Evolutionary conservation across 2,329 filamentous ascomycete species (phyloP), one percentile per base, ranked within the genome.

Genomic region (Aspergillus phoenicis): DNA sequence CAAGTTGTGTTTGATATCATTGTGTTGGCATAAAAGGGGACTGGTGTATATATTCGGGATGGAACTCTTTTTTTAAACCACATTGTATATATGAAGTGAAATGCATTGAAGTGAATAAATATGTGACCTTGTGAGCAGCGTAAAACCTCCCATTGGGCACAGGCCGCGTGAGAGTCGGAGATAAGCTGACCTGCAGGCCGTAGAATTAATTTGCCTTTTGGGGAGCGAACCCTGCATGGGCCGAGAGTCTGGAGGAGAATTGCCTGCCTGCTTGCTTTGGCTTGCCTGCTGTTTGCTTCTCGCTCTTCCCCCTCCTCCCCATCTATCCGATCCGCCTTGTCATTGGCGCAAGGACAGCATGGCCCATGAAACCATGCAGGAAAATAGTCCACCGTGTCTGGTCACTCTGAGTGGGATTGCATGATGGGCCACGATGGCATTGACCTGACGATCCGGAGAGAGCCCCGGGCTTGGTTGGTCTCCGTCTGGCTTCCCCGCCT

Each of bases 361-460:
- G 10, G 24, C 13, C 15, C 45, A 49, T 49, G 3, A 8, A 26
- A 13, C 4, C 11, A 8, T 15, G 17, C 20, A 45, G 41, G 41
- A 22, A 11, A 36, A 6, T 11, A 5, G 33, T 15, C 11, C 33
- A 36, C 4, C 11, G 33, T 13, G 33, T 36, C 11, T 15, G 33
- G 33, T 30, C 28, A 30, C 1, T 5, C 28, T 2, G 10, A 3
- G 28, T 30, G 28, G 28, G 28, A 30, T 30, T 30, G 28, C 28
- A 26, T 26, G 43, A 48, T 26, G 24, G 24, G 6, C 13, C n/a
- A 7, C n/a, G 5, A 33, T 30, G 15, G 22, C 10, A 22, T 17
- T 38, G 59, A 61, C 55, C 56, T 58, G 55, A 49, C 54, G 59
- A 61, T 58, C 59, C 59, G 59, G 55, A 43, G 51, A 11, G 17